A percentile compares a stretch with the other conserved stretches of the same genome.
These are phyloP conservation scores for Zarea fungicola DNA, from an alignment of 2,329 filamentous ascomycete genomes.

Conservation along the genomic window DNA sequence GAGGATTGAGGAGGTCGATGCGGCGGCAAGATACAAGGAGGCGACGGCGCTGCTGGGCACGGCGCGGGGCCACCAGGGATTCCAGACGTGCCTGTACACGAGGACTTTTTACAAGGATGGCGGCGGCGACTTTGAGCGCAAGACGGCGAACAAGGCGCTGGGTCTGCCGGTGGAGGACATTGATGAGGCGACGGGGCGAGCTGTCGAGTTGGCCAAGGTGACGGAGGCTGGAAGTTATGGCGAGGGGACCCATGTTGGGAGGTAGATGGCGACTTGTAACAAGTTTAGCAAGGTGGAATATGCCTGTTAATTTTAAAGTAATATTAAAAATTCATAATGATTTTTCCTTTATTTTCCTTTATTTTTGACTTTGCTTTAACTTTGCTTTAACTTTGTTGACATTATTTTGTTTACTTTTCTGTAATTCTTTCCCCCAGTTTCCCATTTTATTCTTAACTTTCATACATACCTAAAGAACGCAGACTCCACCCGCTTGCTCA, in stretches of 20 bases:
- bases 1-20: constrained; percentile 46
- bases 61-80: constrained; percentile 34
- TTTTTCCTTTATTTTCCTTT: too few species aligned
- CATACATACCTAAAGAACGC: too few species aligned
- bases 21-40: constrained; percentile 40
- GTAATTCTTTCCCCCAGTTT: too few species aligned
- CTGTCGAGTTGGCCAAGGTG: constrained; percentile 40
- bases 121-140: constrained; percentile 37
- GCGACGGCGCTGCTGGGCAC: constrained; percentile 38
- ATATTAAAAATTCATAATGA: too few species aligned
- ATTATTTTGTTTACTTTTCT: too few species aligned
- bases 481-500: too few species aligned
- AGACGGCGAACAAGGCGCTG: constrained; percentile 45
- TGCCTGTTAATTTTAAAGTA: too few species aligned
- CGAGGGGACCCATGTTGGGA: neutral
- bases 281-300: too few species aligned
- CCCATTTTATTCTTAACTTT: too few species aligned
- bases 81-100: constrained; percentile 48
- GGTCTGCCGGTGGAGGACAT: constrained; percentile 53
- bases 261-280: neutral
- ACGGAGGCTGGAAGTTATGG: constrained; percentile 8
- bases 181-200: constrained; percentile 49
- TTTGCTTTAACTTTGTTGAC: too few species aligned
- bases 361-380: too few species aligned
- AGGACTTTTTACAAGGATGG: constrained; percentile 45